Evolutionary conservation across 257 asterid species (phyloP).

Genomic region (Parsonsia alboflavescens): DNA sequence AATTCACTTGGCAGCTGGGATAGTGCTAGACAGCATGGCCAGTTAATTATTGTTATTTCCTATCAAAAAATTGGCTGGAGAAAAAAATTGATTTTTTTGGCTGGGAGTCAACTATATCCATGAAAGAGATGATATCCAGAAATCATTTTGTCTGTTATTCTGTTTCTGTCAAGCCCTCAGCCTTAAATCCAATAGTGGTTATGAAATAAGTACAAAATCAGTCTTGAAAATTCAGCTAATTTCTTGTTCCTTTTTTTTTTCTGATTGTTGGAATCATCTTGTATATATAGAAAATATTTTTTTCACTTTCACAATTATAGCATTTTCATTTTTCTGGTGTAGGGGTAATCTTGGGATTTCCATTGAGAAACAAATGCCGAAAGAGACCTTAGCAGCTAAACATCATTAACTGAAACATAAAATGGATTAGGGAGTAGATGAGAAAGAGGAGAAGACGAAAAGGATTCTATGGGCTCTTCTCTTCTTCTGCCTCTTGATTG

Average conservation of each 20-base stretch:
- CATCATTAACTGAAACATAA: neutral
- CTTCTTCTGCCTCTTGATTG: neutral
- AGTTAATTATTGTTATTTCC: neutral
- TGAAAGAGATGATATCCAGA: neutral
- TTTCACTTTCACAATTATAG: neutral
- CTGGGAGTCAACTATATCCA: neutral
- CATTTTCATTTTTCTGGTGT: neutral
- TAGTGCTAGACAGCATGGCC: neutral
- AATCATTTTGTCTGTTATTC: neutral
- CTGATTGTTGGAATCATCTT: neutral
- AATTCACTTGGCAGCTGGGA: neutral
- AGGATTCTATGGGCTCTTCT: conserved; percentile 10
- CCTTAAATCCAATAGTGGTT: neutral
- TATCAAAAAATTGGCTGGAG: neutral
- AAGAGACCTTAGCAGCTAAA: neutral
- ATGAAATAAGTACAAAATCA: neutral
- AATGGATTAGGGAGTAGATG: neutral
- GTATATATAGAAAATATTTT: neutral
- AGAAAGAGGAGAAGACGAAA: conserved; percentile 9
- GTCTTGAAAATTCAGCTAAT: neutral
- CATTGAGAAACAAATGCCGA: neutral
- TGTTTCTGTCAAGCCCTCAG: neutral
- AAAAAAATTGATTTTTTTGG: neutral
- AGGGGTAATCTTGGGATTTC: neutral
- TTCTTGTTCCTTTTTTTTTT: neutral